phyloP scores from a whole-genome alignment of 2,329 filamentous ascomycete species.

The Penicillium sp. region DNA sequence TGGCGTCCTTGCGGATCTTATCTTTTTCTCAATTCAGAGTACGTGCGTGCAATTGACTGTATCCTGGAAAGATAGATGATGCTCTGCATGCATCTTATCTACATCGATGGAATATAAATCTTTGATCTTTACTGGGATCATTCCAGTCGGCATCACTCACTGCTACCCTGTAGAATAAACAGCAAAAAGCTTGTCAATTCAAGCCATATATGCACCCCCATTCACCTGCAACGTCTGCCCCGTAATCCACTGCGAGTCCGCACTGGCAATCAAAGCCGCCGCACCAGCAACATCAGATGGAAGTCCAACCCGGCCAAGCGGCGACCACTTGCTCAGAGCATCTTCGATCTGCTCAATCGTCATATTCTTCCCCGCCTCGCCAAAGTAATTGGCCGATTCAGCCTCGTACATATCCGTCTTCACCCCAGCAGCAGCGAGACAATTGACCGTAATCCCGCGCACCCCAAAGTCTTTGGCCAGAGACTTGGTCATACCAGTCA shows the following conservation, averaged over 20 bases:
- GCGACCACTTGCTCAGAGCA: slow-evolving; percentile 20
- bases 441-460: slow-evolving; percentile 21
- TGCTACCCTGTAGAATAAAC: no score
- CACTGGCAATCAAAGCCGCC: slow-evolving; percentile 20
- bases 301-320: slow-evolving; percentile 16
- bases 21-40: no score
- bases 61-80: no score
- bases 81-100: no score
- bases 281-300: slow-evolving; percentile 19
- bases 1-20: no score
- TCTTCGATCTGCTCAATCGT: slow-evolving; percentile 15
- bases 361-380: slow-evolving; percentile 17
- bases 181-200: background rate
- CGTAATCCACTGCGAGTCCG: slow-evolving; percentile 23
- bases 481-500: slow-evolving; percentile 23
- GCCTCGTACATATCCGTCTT: slow-evolving; percentile 23
- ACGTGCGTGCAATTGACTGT: no score
- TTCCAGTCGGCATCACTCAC: no score
- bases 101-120: no score
- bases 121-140: no score
- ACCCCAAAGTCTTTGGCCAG: slow-evolving; percentile 20
- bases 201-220: slow-evolving; percentile 20
- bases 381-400: slow-evolving; percentile 17
- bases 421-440: slow-evolving; percentile 21
- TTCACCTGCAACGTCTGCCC: slow-evolving; percentile 22